These are phyloP conservation scores for Cercospora nicotianae DNA, from an alignment of 2,329 filamentous ascomycete species.

Conservation along the genomic window DNA sequence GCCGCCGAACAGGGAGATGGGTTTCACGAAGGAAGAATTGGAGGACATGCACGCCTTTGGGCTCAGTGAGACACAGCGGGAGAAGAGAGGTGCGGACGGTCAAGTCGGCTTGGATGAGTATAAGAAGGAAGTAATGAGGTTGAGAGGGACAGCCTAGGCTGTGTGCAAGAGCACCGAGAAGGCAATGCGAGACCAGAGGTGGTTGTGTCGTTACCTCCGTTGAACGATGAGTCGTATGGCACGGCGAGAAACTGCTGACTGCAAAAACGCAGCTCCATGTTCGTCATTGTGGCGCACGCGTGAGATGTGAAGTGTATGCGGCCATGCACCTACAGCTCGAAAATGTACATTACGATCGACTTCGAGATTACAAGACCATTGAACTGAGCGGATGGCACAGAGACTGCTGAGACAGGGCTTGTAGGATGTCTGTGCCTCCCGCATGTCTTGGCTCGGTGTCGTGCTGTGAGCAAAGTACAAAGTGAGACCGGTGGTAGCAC, in stretches of 20 bases:
- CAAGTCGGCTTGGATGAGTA: background rate
- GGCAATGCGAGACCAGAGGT: background rate
- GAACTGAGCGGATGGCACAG: background rate
- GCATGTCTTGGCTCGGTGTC: background rate
- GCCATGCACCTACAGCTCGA: background rate
- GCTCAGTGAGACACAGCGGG: slow-evolving; percentile 4
- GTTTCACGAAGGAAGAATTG: slow-evolving; percentile 15
- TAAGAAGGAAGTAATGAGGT: background rate
- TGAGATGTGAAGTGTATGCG: background rate
- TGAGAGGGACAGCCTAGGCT: background rate
- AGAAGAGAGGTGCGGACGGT: background rate
- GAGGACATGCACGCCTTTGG: slow-evolving; percentile 11
- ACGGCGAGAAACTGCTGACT: background rate
- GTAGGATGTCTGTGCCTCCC: background rate
- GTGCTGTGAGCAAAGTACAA: background rate
- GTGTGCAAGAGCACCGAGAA: too few relatives aligned
- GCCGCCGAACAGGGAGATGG: slow-evolving; percentile 24
- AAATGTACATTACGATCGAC: background rate
- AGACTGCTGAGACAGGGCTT: background rate
- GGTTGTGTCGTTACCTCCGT: background rate
- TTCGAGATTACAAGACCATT: background rate
- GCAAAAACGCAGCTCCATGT: background rate
- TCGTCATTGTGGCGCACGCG: background rate
- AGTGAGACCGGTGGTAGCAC: background rate
- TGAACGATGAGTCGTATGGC: background rate